Base-by-base conservation (phyloP, 352 stramenopile species). In the Phytophthora boehmeriae region DNA sequence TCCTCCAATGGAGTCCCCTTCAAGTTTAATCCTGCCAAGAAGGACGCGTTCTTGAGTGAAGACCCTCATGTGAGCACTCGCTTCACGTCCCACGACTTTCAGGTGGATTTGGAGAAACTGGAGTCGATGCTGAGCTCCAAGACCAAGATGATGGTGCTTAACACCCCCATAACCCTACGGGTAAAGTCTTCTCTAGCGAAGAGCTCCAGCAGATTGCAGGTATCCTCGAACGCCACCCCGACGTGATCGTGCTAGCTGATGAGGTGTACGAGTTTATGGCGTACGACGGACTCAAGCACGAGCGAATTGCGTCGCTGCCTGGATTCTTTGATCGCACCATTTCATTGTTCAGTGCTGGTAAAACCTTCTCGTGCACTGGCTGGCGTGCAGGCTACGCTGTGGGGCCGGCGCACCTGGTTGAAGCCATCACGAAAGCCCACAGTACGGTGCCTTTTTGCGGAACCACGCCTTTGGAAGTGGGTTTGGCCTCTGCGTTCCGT, bases 241-340 rank as follows among this genome's bases (percentile, higher is more conserved):
- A 97, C 30, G 72, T 96, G 17, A 64, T 98, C 19, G 93, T 99
- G 16, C 79, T 99, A 27, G 95, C 93, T 5, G 97, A 99, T 71
- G 97, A 99, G 71, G 97, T 99, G 14, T 99, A 99, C 80, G 98
- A 99, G 81, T 98, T 98, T 68, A 98, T 99, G 83, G 89, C 93
- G 36, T 97, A 88, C 66, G 89, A 97, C 56, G 85, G 83, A 6
- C 68, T 82, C 1, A 4, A 49, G 14, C 82, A 95, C 53, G 78
- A 92, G 49, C 86, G 88, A 19, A 74, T 96, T 36, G 89, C 85
- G 5, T 43, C 79, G 36, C 76, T 97, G 53, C 85, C 90, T 1
- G 82, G 88, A 34, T 90, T 97, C 66, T 90, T 86, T 38, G 77
- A 97, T 30, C 84, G 88, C 54, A 97, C 89, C 1, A 83, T 98